Conservation (phyloP, 2,329 filamentous ascomycete genomes). For the Trichophyton schoenleinii region DNA sequence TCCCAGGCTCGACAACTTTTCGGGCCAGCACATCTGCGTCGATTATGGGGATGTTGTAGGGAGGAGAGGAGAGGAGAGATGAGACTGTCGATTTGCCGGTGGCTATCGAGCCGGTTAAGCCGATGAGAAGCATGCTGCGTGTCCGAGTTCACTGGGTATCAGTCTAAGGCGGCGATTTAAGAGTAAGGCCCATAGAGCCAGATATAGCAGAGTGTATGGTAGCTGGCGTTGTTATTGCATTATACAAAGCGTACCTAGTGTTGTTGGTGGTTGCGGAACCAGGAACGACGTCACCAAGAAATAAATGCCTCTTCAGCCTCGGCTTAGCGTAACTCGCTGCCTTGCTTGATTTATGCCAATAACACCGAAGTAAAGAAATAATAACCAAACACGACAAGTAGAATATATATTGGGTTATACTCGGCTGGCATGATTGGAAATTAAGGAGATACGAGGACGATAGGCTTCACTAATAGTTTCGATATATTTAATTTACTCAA, state of each 20-base stretch:
- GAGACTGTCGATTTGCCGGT: constrained; percentile 98
- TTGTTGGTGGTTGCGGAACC: neutral
- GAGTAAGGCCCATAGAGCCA: neutral
- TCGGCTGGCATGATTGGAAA: no score
- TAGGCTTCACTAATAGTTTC: neutral
- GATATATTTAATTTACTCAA: neutral
- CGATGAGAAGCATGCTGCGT: constrained; percentile 73
- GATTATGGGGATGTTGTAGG: constrained; percentile 79
- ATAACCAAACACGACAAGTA: no score
- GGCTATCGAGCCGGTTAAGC: constrained; percentile 91
- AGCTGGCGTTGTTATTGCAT: neutral
- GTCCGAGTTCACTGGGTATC: no score
- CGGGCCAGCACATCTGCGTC: constrained; percentile 89
- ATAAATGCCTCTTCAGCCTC: neutral
- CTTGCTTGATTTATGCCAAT: neutral
- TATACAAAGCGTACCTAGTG: neutral
- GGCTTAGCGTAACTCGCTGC: neutral
- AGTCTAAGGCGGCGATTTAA: neutral
- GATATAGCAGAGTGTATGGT: neutral
- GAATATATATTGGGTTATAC: no score
- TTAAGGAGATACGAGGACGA: no score
- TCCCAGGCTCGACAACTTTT: constrained; percentile 88
- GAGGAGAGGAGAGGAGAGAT: constrained; percentile 61
- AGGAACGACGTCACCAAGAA: neutral
- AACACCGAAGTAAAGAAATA: neutral